These are phyloP conservation scores for Penicillium longicatenatum DNA, from an alignment of 495 filamentous ascomycete species.

Conservation along the genomic window DNA sequence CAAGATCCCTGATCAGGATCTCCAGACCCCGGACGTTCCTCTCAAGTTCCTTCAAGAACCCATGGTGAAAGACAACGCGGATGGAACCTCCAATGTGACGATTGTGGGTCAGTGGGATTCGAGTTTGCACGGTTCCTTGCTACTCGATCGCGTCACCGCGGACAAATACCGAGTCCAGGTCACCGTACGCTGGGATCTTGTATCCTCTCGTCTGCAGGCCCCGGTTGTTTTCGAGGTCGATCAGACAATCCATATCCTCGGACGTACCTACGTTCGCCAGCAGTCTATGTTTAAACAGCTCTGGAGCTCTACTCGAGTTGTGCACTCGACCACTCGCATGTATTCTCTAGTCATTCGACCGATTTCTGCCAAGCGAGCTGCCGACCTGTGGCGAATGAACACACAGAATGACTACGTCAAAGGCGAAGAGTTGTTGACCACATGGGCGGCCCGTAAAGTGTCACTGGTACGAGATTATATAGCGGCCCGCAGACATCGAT, in stretches of 20 bases:
- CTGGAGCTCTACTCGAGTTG: conserved; percentile 80
- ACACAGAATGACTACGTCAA: conserved; percentile 92
- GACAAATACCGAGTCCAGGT: conserved; percentile 92
- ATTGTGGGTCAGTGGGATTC: conserved; percentile 95
- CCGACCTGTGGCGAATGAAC: conserved; percentile 96
- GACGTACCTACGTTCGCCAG: conserved; percentile 80
- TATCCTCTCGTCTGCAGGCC: conserved; percentile 73
- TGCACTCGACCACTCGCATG: conserved; percentile 81
- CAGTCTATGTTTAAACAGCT: conserved; percentile 84
- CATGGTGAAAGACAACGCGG: conserved; percentile 74
- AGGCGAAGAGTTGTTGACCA: conserved; percentile 80
- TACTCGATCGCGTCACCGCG: conserved; percentile 85
- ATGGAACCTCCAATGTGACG: conserved; percentile 88
- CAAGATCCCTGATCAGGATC: conserved; percentile 76
- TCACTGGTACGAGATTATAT: conserved; percentile 86
- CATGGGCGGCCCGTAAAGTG: conserved; percentile 87
- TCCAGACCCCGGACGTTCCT: conserved; percentile 69
- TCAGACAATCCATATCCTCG: conserved; percentile 77
- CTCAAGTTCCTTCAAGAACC: conserved; percentile 77
- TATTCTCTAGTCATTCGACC: conserved; percentile 87
- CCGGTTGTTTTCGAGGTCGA: conserved; percentile 85
- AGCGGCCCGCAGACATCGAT: conserved; percentile 64
- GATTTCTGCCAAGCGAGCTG: conserved; percentile 83
- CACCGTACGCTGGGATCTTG: conserved; percentile 79
- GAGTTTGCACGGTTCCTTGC: conserved; percentile 82